Percentiles rank a stretch among this genome's conserved stretches.
phyloP scores from a whole-genome alignment of 148 eudicot species.

The Heliamphora exappendiculata region DNA sequence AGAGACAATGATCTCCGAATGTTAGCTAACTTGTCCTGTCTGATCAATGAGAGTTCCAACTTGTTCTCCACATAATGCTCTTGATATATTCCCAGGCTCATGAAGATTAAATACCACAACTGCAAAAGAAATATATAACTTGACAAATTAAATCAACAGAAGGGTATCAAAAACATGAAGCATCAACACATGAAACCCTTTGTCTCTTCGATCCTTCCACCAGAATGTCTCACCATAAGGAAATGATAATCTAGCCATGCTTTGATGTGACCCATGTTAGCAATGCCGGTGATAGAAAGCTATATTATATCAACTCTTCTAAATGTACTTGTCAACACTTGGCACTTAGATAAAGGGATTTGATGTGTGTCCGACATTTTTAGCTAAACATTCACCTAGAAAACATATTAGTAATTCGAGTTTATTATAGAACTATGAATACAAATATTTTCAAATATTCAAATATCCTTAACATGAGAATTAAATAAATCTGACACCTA shows the following conservation, averaged over 20 bases:
- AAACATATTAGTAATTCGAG: too few relatives aligned
- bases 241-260: background rate
- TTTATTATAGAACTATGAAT: too few relatives aligned
- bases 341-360: too few relatives aligned
- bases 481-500: too few relatives aligned
- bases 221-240: background rate
- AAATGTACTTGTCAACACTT: too few relatives aligned
- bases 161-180: background rate
- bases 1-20: background rate
- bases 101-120: constrained; percentile 83
- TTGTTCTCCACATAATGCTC: constrained; percentile 83
- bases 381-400: too few relatives aligned
- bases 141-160: background rate
- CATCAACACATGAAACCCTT: background rate
- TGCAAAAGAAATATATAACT: constrained; percentile 24
- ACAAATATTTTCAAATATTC: too few relatives aligned
- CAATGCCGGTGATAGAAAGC: too few relatives aligned
- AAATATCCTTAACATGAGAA: too few relatives aligned
- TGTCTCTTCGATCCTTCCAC: background rate
- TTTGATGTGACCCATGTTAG: background rate
- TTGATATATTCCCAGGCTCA: constrained; percentile 84
- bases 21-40: constrained; percentile 55
- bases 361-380: too few relatives aligned
- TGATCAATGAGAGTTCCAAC: constrained; percentile 84
- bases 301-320: too few relatives aligned